phyloP scores from a whole-genome alignment of 108 stramenopile species.

The Skeletonema grethae region DNA sequence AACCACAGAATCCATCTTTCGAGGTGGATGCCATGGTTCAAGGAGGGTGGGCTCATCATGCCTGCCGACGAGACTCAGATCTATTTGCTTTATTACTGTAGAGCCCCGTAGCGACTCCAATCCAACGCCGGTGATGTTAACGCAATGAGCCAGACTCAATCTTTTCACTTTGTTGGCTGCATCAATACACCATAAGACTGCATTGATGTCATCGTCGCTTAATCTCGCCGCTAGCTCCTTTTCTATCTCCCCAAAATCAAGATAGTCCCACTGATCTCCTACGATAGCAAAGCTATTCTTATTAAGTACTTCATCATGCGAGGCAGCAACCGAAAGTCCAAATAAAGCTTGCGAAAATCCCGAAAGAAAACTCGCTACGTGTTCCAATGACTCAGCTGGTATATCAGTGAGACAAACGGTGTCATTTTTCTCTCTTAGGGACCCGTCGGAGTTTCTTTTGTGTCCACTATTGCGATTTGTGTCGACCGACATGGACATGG shows the following conservation, averaged over 20 bases:
- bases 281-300: neutral
- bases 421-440: neutral
- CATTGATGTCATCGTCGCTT: slow-evolving; percentile 15
- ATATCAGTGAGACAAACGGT: neutral
- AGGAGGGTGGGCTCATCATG: neutral
- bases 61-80: slow-evolving; percentile 18
- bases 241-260: slow-evolving; percentile 21
- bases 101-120: slow-evolving; percentile 9
- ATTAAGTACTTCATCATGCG: too few relatives aligned
- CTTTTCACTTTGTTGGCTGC: slow-evolving; percentile 14
- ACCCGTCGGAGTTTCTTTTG: neutral
- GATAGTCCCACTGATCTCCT: slow-evolving; percentile 3
- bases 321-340: neutral
- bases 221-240: slow-evolving; percentile 8
- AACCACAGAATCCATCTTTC: neutral
- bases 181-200: slow-evolving; percentile 14
- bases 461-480: neutral
- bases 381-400: neutral
- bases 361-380: neutral
- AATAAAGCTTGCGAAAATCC: neutral
- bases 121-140: slow-evolving; percentile 7
- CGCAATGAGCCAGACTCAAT: slow-evolving; percentile 18
- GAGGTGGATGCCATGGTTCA: neutral
- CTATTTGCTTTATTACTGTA: slow-evolving; percentile 1
- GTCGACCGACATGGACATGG: neutral